phyloP scores from a whole-genome alignment of 805 yeast species.

The Metschnikowia koreensis region DNA sequence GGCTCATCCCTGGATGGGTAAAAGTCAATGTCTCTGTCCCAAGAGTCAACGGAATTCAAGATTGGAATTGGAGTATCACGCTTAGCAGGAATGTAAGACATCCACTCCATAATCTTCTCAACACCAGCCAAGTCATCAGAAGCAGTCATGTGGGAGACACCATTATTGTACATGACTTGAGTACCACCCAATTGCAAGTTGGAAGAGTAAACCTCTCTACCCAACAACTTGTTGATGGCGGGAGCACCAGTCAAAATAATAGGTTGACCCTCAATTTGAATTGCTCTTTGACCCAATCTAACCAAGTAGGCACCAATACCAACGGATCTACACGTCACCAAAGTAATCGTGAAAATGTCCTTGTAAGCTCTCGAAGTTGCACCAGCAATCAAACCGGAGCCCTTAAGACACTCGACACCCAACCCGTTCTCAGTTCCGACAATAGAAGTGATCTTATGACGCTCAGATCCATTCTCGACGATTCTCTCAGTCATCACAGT shows the following conservation, averaged over 20 bases:
- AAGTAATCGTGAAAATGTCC: conserved; percentile 95
- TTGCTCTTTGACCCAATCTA: conserved; percentile 97
- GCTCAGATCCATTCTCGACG: conserved; percentile 82
- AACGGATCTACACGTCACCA: conserved; percentile 99
- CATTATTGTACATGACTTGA: conserved; percentile 96
- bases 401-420: conserved; percentile 97
- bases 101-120: conserved; percentile 90
- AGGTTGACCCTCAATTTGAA: conserved; percentile 98
- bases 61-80: conserved; percentile 90
- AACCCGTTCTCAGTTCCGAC: conserved; percentile 94
- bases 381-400: conserved; percentile 98
- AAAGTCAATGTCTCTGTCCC: conserved; percentile 93
- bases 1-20: conserved; percentile 68
- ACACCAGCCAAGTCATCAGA: conserved; percentile 95
- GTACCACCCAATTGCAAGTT: conserved; percentile 99
- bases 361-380: conserved; percentile 97
- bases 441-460: conserved; percentile 78
- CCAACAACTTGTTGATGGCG: conserved; percentile 93
- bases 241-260: conserved; percentile 99
- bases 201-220: conserved; percentile 95
- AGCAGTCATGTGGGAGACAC: conserved; percentile 98
- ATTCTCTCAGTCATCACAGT: conserved; percentile 71
- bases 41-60: conserved; percentile 71
- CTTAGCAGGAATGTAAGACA: conserved; percentile 89
- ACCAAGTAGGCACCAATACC: conserved; percentile 99